Evolutionary conservation across 225 moss, liverwort and hornwort species (phyloP), one percentile per base, ranked within the genome.

Genomic region (Pleurozium schreberi): DNA sequence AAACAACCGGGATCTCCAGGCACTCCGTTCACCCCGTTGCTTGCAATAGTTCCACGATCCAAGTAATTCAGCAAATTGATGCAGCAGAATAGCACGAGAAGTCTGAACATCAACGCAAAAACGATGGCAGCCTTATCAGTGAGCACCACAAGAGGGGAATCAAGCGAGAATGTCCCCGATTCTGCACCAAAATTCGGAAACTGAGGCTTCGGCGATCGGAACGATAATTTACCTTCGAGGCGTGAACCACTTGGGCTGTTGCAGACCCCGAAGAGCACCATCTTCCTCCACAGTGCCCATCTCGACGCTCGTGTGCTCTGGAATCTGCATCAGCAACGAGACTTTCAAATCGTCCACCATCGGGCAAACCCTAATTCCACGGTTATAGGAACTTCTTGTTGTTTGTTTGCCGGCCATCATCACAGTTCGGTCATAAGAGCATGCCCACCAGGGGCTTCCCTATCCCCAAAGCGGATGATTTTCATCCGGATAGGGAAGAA

Each of bases 1-100:
- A 57, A 57, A 19, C 20, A 95, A 38, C 93, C 92, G 20, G 91
- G 70, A 74, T 95, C 92, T 49, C 92, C 93, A 31, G 93, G 89
- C 67, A 86, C 92, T 53, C 94, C 94, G 66, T 95, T 95, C 84
- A 95, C 92, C 40, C 94, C 93, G 60, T 95, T 95, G 85, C 94
- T 95, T 31, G 94, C 93, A 75, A 93, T 95, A 36, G 93, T 89
- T 87, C 94, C 94, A 36, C 94, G 93, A 87, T 95, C 94, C 90
- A 95, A 85, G 84, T 95, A 95, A 84, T 95, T 95, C 43, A 95
- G 90, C 92, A 95, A 49, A 71, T 95, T 95, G 60, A 95, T 92
- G 79, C 87, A 91, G 92, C 94, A 95, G 80, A 95, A 95, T 10
- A 93, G 83, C 62, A 90, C 85, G 42, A 93, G 89, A 38, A 94